Evolutionary conservation across 2,329 filamentous ascomycete genomes (phyloP).

Genomic region (Trichoderma sp.): DNA sequence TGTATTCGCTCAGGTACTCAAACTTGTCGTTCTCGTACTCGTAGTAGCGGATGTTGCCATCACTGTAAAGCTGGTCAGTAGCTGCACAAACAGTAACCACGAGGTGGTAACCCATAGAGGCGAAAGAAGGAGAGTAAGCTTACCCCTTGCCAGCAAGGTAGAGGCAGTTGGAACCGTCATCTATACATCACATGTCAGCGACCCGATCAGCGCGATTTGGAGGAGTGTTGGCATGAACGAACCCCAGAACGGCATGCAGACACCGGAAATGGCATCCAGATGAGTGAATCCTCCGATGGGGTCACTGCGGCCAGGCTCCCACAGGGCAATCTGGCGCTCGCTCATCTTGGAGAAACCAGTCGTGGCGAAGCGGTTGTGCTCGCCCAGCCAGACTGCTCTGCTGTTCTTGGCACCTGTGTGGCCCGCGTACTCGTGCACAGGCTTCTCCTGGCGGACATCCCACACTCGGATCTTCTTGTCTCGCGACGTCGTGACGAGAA

Average conservation of each 20-base stretch:
- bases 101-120: background rate
- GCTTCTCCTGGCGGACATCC: constrained; percentile 91
- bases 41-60: constrained; percentile 98
- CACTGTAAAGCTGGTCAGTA: constrained; percentile 48
- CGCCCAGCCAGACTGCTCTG: constrained; percentile 93
- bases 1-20: constrained; percentile 94
- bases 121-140: constrained; percentile 32
- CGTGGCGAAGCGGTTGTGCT: constrained; percentile 92
- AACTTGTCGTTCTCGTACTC: constrained; percentile 99
- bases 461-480: constrained; percentile 98
- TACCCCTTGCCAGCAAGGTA: constrained; percentile 97
- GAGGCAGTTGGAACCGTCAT: constrained; percentile 90
- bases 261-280: constrained; percentile 92
- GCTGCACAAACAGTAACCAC: background rate
- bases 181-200: constrained; percentile 37
- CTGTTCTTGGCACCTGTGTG: constrained; percentile 97
- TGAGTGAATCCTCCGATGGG: constrained; percentile 88
- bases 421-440: constrained; percentile 78
- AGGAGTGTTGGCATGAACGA: constrained; percentile 26
- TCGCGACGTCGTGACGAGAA: constrained; percentile 87
- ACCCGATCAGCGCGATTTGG: background rate
- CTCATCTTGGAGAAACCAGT: constrained; percentile 99
- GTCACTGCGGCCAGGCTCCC: constrained; percentile 84
- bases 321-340: constrained; percentile 90
- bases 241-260: constrained; percentile 99